Evolutionary conservation across 108 stramenopile species (phyloP).

Genomic region (Asterionellopsis glacialis): DNA sequence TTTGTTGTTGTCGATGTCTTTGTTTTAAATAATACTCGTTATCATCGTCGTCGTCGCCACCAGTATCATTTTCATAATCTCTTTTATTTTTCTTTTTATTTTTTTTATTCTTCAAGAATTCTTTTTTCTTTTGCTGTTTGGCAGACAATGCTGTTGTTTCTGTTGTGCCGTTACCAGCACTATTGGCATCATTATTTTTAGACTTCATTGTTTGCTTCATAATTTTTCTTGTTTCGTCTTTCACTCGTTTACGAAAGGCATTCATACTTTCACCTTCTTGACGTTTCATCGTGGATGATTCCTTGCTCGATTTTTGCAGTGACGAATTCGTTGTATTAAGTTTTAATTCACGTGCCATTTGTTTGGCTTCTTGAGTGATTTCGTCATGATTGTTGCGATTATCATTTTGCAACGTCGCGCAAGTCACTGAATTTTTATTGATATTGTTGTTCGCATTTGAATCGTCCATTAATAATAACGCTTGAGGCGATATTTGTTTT

Average conservation of each 20-base stretch:
- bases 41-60: neutral
- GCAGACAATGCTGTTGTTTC: constrained; percentile 14
- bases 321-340: too few relatives aligned
- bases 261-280: constrained; percentile 51
- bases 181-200: constrained; percentile 9
- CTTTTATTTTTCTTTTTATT: constrained; percentile 27
- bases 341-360: too few relatives aligned
- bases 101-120: constrained; percentile 47
- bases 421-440: too few relatives aligned
- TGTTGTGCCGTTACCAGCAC: too few relatives aligned
- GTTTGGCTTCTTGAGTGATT: too few relatives aligned
- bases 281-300: constrained; percentile 13
- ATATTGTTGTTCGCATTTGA: too few relatives aligned
- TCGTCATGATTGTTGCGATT: too few relatives aligned
- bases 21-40: too few relatives aligned
- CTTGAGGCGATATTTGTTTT: neutral
- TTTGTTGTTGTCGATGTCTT: neutral
- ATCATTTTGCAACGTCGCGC: too few relatives aligned
- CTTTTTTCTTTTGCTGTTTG: constrained; percentile 38
- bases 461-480: too few relatives aligned
- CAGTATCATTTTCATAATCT: constrained; percentile 7
- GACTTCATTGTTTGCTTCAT: neutral
- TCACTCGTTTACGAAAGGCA: constrained; percentile 43
- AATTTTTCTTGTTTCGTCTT: constrained; percentile 42
- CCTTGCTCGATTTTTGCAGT: too few relatives aligned